phyloP scores from a whole-genome alignment of 768 basidiomycete genomes.

The Auriscalpium vulgare region DNA sequence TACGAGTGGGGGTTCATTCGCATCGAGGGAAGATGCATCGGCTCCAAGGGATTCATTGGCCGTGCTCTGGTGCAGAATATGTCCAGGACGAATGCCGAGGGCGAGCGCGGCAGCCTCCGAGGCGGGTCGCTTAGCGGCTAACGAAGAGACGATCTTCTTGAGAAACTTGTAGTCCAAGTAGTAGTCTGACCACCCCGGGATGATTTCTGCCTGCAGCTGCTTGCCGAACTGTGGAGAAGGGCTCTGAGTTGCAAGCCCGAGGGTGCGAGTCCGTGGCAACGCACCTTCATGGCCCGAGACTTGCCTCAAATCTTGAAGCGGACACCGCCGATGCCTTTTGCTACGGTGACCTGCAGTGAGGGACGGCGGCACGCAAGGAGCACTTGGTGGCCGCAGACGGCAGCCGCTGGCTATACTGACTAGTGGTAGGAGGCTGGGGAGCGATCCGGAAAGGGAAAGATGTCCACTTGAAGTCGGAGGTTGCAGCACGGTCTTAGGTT shows the following conservation, averaged over 20 bases:
- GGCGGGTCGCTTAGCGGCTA: slow-evolving; percentile 82
- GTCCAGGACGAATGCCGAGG: slow-evolving; percentile 67
- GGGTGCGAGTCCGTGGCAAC: slow-evolving; percentile 3
- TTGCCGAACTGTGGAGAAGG: slow-evolving; percentile 77
- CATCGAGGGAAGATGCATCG: slow-evolving; percentile 15
- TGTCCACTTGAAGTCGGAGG: too few relatives aligned
- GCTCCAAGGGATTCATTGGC: slow-evolving; percentile 21
- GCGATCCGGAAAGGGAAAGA: too few relatives aligned
- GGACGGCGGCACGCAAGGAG: too few relatives aligned
- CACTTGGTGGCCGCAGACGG: too few relatives aligned
- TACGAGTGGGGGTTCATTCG: slow-evolving; percentile 51
- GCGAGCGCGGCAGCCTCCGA: slow-evolving; percentile 86
- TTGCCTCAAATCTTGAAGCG: not conserved
- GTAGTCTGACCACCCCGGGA: slow-evolving; percentile 92
- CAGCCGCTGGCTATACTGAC: too few relatives aligned
- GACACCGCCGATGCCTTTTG: not conserved
- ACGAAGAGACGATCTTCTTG: slow-evolving; percentile 97
- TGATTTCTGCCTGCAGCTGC: slow-evolving; percentile 90
- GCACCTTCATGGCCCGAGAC: slow-evolving; percentile 24
- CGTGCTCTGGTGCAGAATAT: slow-evolving; percentile 31
- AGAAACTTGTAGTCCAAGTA: slow-evolving; percentile 98
- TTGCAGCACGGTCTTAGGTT: too few relatives aligned
- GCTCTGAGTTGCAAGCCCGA: not conserved
- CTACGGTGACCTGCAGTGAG: not conserved
- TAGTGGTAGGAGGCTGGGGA: too few relatives aligned